phyloP scores from a whole-genome alignment of 1,284 basidiomycete species.

The Vanrija pseudolonga region DNA sequence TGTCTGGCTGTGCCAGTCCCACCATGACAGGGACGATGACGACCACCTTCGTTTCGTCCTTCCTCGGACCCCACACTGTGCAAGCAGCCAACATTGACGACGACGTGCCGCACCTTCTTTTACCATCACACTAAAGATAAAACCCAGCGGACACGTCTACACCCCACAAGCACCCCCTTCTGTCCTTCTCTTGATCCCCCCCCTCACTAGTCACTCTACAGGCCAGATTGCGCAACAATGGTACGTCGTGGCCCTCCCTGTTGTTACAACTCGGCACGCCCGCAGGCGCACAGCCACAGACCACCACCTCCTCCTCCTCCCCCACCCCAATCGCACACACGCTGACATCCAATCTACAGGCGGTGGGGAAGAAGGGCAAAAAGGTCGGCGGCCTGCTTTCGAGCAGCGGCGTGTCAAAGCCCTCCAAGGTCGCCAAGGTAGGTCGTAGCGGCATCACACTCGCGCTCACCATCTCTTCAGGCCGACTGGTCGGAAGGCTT shows the following conservation, averaged over 20 bases:
- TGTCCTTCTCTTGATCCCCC: too few species aligned
- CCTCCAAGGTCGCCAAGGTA: slow-evolving; percentile 20
- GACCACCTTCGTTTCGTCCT: too few species aligned
- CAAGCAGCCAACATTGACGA: too few species aligned
- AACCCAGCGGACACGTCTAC: too few species aligned
- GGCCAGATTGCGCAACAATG: not conserved
- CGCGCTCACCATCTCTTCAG: slow-evolving; percentile 51
- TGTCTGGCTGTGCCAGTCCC: not conserved
- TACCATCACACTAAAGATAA: too few species aligned
- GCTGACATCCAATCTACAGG: slow-evolving; percentile 53
- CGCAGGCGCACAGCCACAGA: not conserved
- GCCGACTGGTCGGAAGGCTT: slow-evolving; percentile 98
- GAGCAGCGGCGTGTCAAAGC: slow-evolving; percentile 39
- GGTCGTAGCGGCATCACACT: not conserved
- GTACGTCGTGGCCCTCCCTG: not conserved
- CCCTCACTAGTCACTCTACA: too few species aligned
- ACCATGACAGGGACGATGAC: too few species aligned
- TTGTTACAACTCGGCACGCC: not conserved
- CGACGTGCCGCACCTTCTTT: too few species aligned
- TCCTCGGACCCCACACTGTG: too few species aligned
- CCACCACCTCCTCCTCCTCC: not conserved
- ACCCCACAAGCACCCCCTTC: too few species aligned
- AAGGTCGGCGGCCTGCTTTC: slow-evolving; percentile 67
- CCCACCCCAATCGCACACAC: not conserved
- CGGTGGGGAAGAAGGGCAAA: slow-evolving; percentile 87